phyloP scores from a whole-genome alignment of 805 yeast species.

The Starmerella roubikii region DNA sequence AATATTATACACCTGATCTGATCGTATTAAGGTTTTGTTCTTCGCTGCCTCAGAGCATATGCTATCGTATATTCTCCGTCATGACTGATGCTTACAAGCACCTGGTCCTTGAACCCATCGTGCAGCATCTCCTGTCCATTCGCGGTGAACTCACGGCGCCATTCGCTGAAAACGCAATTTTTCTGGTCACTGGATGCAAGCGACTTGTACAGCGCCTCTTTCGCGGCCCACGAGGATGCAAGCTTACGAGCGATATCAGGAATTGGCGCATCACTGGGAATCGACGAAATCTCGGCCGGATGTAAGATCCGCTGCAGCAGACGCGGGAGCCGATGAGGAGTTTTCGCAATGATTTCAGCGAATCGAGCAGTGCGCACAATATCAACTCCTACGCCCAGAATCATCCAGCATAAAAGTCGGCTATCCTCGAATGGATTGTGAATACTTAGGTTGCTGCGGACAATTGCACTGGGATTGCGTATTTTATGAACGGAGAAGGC shows the following conservation, averaged over 20 bases:
- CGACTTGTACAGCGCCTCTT: conserved; percentile 61
- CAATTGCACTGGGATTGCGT: too few relatives aligned
- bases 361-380: conserved; percentile 38
- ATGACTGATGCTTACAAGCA: conserved; percentile 47
- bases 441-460: too few relatives aligned
- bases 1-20: neutral
- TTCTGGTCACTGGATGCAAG: conserved; percentile 37
- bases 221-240: conserved; percentile 57
- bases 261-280: neutral
- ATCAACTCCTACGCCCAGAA: conserved; percentile 46
- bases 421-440: too few relatives aligned
- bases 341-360: conserved; percentile 28
- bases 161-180: conserved; percentile 41
- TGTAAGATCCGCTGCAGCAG: conserved; percentile 41
- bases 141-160: conserved; percentile 23
- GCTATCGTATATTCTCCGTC: conserved; percentile 50
- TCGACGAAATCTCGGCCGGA: conserved; percentile 28
- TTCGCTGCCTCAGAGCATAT: conserved; percentile 8
- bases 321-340: conserved; percentile 29
- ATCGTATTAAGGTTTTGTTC: neutral
- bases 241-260: conserved; percentile 24
- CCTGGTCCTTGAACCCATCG: conserved; percentile 30
- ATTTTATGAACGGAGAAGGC: too few relatives aligned
- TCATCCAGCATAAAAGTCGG: too few relatives aligned
- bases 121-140: conserved; percentile 14